Evolutionary conservation across 177 flowering plant species (phyloP).

Genomic region (Telopea speciosissima): DNA sequence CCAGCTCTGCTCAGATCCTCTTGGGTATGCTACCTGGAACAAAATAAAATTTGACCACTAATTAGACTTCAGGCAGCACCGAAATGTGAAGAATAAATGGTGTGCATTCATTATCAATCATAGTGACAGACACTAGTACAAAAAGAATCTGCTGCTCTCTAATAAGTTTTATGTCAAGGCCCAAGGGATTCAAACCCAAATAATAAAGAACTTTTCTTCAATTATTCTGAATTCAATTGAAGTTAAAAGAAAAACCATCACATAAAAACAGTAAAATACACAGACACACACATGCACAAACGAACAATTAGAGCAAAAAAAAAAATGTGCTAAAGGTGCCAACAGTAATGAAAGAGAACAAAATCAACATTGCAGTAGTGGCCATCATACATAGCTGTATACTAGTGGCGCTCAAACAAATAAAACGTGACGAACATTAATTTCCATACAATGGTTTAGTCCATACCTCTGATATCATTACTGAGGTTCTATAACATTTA

Average conservation of each 20-base stretch:
- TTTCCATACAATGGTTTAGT: not conserved
- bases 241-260: too few species aligned
- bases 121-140: not conserved
- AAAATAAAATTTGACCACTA: constrained; percentile 2
- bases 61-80: constrained; percentile 5
- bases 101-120: not conserved
- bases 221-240: too few species aligned
- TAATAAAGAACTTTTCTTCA: too few species aligned
- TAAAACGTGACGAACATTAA: not conserved
- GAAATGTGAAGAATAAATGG: not conserved
- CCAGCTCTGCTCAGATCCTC: constrained; percentile 31
- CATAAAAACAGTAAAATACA: too few species aligned
- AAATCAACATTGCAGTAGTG: too few species aligned
- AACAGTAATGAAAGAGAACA: not conserved
- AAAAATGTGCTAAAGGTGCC: not conserved
- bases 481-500: too few species aligned
- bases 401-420: too few species aligned
- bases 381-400: too few species aligned
- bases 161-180: too few species aligned
- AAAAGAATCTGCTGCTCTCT: not conserved
- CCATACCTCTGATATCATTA: not conserved
- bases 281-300: too few species aligned
- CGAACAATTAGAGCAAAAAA: not conserved
- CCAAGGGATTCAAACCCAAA: not conserved
- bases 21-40: constrained; percentile 33